Evolutionary conservation across 2,329 filamentous ascomycete species (phyloP).

Genomic region (Xylariaceae sp.): DNA sequence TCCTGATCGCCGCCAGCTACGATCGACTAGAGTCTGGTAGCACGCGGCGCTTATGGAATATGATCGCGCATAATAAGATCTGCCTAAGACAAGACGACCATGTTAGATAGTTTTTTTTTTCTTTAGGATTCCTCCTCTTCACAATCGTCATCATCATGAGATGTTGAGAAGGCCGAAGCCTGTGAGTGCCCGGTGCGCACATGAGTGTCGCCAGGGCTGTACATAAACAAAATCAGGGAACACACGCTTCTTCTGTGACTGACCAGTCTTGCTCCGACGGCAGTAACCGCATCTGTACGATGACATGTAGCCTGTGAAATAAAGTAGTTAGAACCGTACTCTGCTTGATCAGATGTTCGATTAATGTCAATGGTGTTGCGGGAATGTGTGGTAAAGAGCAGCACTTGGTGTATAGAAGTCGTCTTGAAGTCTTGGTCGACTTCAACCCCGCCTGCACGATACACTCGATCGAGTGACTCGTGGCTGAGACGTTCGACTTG

Average conservation of each 20-base stretch:
- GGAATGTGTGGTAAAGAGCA: neutral
- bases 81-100: conserved; percentile 45
- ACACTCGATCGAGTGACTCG: conserved; percentile 5
- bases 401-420: no score
- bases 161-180: neutral
- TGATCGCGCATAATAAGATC: conserved; percentile 65
- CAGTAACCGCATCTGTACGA: conserved; percentile 22
- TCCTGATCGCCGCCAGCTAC: conserved; percentile 72
- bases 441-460: conserved; percentile 5
- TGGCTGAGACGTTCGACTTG: conserved; percentile 5
- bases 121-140: conserved; percentile 17
- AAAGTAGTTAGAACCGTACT: conserved; percentile 11
- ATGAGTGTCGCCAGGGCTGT: conserved; percentile 11
- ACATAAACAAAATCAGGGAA: conserved; percentile 23
- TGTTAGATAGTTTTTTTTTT: conserved; percentile 24
- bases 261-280: conserved; percentile 37
- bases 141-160: no score
- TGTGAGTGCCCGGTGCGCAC: conserved; percentile 9
- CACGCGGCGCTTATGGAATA: conserved; percentile 56
- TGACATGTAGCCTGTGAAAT: conserved; percentile 17
- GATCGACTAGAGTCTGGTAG: conserved; percentile 68
- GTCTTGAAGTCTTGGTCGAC: conserved; percentile 1
- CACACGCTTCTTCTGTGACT: conserved; percentile 47
- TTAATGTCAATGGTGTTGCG: conserved; percentile 1
- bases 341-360: conserved; percentile 1